Evolutionary conservation across 768 basidiomycete genomes (phyloP).

Genomic region (Naganishia friedmannii): DNA sequence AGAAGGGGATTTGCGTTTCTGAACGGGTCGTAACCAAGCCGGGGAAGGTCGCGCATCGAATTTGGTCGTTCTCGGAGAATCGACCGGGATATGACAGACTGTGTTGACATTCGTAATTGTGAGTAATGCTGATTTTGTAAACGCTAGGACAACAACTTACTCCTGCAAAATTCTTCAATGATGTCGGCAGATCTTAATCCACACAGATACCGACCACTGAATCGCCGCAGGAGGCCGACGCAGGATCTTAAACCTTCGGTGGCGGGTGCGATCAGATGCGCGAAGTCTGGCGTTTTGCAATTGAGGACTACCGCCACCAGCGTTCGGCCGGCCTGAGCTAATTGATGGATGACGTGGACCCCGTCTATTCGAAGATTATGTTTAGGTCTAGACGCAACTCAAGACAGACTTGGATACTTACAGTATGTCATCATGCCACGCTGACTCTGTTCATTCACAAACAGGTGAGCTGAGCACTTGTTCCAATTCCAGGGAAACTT

Average conservation of each 20-base stretch:
- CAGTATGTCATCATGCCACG: constrained; percentile 90
- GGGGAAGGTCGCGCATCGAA: constrained; percentile 57
- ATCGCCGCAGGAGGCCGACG: constrained; percentile 77
- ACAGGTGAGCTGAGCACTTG: neutral
- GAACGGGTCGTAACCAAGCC: constrained; percentile 85
- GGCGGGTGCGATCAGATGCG: constrained; percentile 73
- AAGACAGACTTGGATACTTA: constrained; percentile 55
- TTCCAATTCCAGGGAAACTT: constrained; percentile 38
- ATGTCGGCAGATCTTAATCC: constrained; percentile 85
- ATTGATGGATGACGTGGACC: constrained; percentile 90
- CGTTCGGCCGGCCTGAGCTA: constrained; percentile 88
- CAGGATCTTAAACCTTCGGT: constrained; percentile 83
- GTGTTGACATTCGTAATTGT: no score
- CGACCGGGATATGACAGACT: constrained; percentile 80
- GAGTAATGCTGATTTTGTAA: no score
- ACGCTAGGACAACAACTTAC: no score
- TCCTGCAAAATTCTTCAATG: constrained; percentile 89
- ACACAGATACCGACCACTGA: constrained; percentile 88
- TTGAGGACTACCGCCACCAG: constrained; percentile 81
- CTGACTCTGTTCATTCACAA: constrained; percentile 54
- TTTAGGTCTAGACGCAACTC: neutral
- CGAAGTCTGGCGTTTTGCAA: constrained; percentile 74
- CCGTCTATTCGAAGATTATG: constrained; percentile 61
- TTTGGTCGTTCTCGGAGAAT: constrained; percentile 60
- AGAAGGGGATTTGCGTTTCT: constrained; percentile 55